A percentile compares a stretch with the other conserved stretches of the same genome.
Conservation (phyloP, 305 asterid species). For the Plantago coronopus region DNA sequence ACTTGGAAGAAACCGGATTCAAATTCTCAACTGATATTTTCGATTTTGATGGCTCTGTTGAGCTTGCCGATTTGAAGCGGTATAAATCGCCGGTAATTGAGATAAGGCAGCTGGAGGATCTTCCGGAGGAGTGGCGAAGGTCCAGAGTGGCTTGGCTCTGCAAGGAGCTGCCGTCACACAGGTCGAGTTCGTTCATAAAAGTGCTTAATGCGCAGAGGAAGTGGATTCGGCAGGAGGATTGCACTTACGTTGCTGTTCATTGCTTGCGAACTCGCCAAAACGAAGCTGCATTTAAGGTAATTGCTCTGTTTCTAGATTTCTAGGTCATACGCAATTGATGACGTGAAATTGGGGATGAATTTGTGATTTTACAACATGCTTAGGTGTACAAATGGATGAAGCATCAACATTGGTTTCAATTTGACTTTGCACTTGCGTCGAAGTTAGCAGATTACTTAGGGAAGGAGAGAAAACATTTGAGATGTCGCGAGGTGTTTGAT, state of each 20-base stretch:
- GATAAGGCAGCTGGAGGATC: slow-evolving; percentile 71
- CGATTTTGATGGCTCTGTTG: slow-evolving; percentile 48
- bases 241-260: slow-evolving; percentile 62
- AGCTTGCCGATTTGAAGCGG: slow-evolving; percentile 53
- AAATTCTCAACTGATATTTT: slow-evolving; percentile 32
- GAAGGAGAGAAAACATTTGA: slow-evolving; percentile 68
- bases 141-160: slow-evolving; percentile 94
- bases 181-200: slow-evolving; percentile 50
- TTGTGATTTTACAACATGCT: slow-evolving; percentile 18
- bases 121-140: slow-evolving; percentile 96
- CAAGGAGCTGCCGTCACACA: slow-evolving; percentile 85
- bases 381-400: slow-evolving; percentile 97
- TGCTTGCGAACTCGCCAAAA: slow-evolving; percentile 84
- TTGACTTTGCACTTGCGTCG: slow-evolving; percentile 79
- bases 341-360: too few relatives aligned
- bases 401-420: slow-evolving; percentile 79
- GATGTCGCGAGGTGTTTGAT: slow-evolving; percentile 77
- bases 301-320: neutral
- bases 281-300: slow-evolving; percentile 81
- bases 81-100: slow-evolving; percentile 55
- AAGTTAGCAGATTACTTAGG: slow-evolving; percentile 92
- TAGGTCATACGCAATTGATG: neutral
- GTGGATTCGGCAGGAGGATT: slow-evolving; percentile 87
- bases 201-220: slow-evolving; percentile 82
- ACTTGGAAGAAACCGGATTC: slow-evolving; percentile 22